A percentile compares a stretch with the other conserved stretches of the same genome.
Conservation (phyloP, 169 alveolate genomes). For the Neospora caninum region DNA sequence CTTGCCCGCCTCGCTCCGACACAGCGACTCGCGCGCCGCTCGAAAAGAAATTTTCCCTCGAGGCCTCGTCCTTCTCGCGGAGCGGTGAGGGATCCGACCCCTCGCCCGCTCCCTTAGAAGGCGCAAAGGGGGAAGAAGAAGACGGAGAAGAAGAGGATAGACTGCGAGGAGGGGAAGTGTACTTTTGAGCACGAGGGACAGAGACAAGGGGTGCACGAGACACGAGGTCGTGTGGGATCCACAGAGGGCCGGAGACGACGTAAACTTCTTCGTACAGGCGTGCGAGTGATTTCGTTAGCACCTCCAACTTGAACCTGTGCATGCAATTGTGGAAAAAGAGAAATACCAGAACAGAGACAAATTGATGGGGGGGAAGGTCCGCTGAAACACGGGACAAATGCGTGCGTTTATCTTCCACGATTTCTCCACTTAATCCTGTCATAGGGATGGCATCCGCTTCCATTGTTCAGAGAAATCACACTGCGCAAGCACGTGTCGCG, state of each 20-base stretch:
- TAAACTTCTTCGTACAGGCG: not conserved
- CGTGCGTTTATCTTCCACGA: not conserved
- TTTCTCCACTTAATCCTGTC: no score
- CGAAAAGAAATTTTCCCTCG: no score
- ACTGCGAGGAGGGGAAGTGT: not conserved
- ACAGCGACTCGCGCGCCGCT: no score
- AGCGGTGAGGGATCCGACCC: no score
- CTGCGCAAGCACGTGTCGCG: no score
- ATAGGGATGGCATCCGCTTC: no score
- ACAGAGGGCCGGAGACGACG: slow-evolving; percentile 32
- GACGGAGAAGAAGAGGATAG: not conserved
- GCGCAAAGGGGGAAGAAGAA: no score
- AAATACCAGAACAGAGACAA: not conserved
- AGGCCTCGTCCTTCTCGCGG: no score
- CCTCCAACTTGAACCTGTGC: not conserved
- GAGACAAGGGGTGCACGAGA: not conserved
- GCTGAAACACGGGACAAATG: not conserved
- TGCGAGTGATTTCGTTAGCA: not conserved
- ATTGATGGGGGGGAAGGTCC: no score
- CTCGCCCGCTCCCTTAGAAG: not conserved
- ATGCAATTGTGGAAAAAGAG: not conserved
- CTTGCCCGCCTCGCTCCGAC: no score
- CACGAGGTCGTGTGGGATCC: slow-evolving; percentile 16
- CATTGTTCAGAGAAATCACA: no score
- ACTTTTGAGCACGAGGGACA: not conserved